A percentile compares a stretch with the other conserved stretches of the same genome.
These are phyloP conservation scores for Verticillium nubilum DNA, from an alignment of 2,329 filamentous ascomycete genomes.

Conservation along the genomic window DNA sequence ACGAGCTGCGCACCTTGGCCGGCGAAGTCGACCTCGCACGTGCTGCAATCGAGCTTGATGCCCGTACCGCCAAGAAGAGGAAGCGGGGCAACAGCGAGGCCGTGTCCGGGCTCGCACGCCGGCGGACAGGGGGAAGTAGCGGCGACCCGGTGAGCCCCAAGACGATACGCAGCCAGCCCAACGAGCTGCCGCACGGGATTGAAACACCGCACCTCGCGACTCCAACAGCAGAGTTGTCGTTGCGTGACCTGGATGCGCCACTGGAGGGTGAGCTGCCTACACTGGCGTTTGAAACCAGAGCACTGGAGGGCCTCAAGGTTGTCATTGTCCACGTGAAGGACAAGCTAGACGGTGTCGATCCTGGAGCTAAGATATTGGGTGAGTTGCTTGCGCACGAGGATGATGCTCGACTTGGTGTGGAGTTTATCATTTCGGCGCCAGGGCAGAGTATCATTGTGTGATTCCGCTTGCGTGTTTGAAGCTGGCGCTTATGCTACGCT, in stretches of 20 bases:
- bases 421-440: slow-evolving; percentile 66
- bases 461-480: slow-evolving; percentile 6
- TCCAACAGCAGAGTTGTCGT: slow-evolving; percentile 39
- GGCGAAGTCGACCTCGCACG: slow-evolving; percentile 49
- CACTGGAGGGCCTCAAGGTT: slow-evolving; percentile 68
- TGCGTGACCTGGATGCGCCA: slow-evolving; percentile 27
- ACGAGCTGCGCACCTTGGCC: slow-evolving; percentile 71
- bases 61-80: slow-evolving; percentile 49
- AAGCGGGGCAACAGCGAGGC: slow-evolving; percentile 49
- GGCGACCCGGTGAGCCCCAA: slow-evolving; percentile 50
- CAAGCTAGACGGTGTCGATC: slow-evolving; percentile 65
- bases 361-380: slow-evolving; percentile 59
- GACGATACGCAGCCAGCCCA: slow-evolving; percentile 22
- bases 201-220: slow-evolving; percentile 39
- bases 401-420: slow-evolving; percentile 65
- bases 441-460: slow-evolving; percentile 56
- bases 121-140: slow-evolving; percentile 12
- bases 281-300: slow-evolving; percentile 24
- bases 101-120: slow-evolving; percentile 1
- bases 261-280: neutral
- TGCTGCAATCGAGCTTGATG: slow-evolving; percentile 5
- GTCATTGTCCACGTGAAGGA: slow-evolving; percentile 96
- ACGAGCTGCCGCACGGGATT: neutral
- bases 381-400: slow-evolving; percentile 65
- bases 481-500: neutral